Percentiles rank a stretch among this genome's conserved stretches.
Evolutionary conservation across 441 rosid genomes (phyloP).

Genomic region (Gossypium lobatum): DNA sequence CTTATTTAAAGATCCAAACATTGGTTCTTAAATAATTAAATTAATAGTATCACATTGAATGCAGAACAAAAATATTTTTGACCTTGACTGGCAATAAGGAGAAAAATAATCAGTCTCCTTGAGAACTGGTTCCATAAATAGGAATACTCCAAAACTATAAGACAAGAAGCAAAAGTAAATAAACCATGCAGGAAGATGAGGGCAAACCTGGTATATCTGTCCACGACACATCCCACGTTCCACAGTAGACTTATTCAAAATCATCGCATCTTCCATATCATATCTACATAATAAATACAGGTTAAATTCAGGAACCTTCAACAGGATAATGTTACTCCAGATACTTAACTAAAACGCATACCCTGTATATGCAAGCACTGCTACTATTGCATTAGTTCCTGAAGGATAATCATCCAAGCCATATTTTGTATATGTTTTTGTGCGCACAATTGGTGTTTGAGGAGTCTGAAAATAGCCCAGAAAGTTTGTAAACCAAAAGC

Average conservation of each 20-base stretch:
- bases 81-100: not conserved
- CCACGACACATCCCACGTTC: slow-evolving; percentile 98
- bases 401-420: slow-evolving; percentile 77
- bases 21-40: not conserved
- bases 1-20: not conserved
- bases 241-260: slow-evolving; percentile 86
- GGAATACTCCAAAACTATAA: not conserved
- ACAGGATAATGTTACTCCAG: slow-evolving; percentile 1
- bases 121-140: not conserved
- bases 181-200: not conserved
- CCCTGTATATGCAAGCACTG: slow-evolving; percentile 97
- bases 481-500: not conserved
- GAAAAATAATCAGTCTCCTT: not conserved
- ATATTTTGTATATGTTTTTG: slow-evolving; percentile 66
- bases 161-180: not conserved
- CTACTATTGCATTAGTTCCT: slow-evolving; percentile 98
- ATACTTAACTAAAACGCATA: slow-evolving; percentile 18
- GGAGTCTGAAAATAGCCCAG: slow-evolving; percentile 65
- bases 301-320: slow-evolving; percentile 4
- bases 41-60: not conserved
- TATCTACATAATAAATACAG: slow-evolving; percentile 38
- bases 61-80: not conserved
- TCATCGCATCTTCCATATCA: slow-evolving; percentile 99
- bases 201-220: slow-evolving; percentile 83
- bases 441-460: slow-evolving; percentile 89